These are phyloP conservation scores for Penicillium psychrosexuale DNA, from an alignment of 2,329 filamentous ascomycete genomes.

Conservation along the genomic window DNA sequence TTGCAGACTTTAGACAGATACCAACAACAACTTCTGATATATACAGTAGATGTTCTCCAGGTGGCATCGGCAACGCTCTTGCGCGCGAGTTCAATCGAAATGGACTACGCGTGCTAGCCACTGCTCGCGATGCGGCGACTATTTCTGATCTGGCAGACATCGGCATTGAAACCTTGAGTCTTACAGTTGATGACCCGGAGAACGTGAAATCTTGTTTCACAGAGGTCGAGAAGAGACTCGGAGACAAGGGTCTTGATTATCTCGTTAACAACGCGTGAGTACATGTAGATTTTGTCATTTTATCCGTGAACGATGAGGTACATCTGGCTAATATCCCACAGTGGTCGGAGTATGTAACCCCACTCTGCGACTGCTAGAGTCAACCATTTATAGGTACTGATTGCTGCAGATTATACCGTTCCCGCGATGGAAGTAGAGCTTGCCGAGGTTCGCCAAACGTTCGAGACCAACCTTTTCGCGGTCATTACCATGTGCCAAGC, in stretches of 20 bases:
- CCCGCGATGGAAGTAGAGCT: constrained; percentile 56
- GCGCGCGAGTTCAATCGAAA: constrained; percentile 54
- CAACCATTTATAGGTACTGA: neutral
- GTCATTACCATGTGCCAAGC: constrained; percentile 58
- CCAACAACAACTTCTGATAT: constrained; percentile 5
- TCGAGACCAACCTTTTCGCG: constrained; percentile 56
- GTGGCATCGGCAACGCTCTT: constrained; percentile 58
- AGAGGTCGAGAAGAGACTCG: constrained; percentile 47
- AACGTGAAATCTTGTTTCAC: constrained; percentile 49
- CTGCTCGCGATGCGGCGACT: constrained; percentile 51
- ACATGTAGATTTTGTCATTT: constrained; percentile 8
- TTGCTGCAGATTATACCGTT: constrained; percentile 53
- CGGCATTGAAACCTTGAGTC: constrained; percentile 54
- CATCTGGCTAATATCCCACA: constrained; percentile 5
- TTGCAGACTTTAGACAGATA: neutral
- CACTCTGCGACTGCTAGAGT: neutral
- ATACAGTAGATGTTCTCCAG: constrained; percentile 39
- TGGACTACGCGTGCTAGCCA: constrained; percentile 58
- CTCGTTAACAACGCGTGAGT: constrained; percentile 58
- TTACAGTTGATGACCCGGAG: constrained; percentile 53
- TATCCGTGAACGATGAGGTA: neutral
- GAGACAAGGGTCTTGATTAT: constrained; percentile 51
- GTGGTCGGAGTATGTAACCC: constrained; percentile 31
- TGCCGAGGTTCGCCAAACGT: constrained; percentile 46
- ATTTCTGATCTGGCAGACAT: constrained; percentile 50